Evolutionary conservation across 2,329 filamentous ascomycete genomes (phyloP).

Genomic region (Magnaporthiopsis poae): DNA sequence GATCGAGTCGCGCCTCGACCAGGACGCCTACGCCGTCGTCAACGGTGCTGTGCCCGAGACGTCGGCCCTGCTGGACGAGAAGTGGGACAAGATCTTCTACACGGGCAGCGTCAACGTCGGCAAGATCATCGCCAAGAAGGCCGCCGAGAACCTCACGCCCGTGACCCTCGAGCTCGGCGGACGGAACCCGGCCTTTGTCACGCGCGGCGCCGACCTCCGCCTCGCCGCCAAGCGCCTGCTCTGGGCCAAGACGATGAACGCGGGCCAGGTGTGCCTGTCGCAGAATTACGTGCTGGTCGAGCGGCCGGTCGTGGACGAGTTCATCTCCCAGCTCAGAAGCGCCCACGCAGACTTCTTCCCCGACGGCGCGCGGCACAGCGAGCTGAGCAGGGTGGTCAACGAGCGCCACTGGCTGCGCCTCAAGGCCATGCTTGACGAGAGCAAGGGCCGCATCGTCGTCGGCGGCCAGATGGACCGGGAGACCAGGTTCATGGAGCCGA

Average conservation of each 20-base stretch:
- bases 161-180: conserved; percentile 85
- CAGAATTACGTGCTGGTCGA: conserved; percentile 90
- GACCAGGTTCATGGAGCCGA: conserved; percentile 80
- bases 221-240: conserved; percentile 75
- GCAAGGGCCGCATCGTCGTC: conserved; percentile 72
- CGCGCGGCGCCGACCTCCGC: conserved; percentile 67
- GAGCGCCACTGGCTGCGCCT: conserved; percentile 67
- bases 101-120: conserved; percentile 73
- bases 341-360: conserved; percentile 73
- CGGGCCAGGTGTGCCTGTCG: conserved; percentile 83
- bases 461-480: conserved; percentile 75
- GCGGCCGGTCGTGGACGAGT: conserved; percentile 57
- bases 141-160: conserved; percentile 78
- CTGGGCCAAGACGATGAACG: conserved; percentile 80
- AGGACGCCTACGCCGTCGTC: conserved; percentile 62
- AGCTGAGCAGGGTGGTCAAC: conserved; percentile 76
- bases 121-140: conserved; percentile 80
- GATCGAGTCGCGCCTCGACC: conserved; percentile 65
- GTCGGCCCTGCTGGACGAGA: conserved; percentile 70
- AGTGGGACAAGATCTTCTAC: conserved; percentile 98
- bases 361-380: conserved; percentile 67
- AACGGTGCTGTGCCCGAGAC: conserved; percentile 77
- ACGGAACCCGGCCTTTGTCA: conserved; percentile 82
- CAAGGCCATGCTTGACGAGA: conserved; percentile 82
- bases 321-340: conserved; percentile 65